A percentile compares a stretch with the other conserved stretches of the same genome.
Evolutionary conservation across 2,329 filamentous ascomycete genomes (phyloP).

Genomic region (Aureobasidium sp.): DNA sequence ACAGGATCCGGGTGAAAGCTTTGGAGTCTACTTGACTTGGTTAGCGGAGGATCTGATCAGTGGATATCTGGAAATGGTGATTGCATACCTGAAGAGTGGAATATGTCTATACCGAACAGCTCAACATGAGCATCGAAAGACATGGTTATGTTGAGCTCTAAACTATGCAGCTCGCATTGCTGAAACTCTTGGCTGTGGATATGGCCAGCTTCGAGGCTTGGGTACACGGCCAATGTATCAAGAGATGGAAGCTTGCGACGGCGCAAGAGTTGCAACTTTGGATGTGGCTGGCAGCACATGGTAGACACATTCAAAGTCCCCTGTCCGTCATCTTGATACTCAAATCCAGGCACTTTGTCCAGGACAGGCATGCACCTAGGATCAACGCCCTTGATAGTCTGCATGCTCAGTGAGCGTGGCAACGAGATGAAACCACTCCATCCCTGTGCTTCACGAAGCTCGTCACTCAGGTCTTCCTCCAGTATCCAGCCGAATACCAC

Average conservation of each 20-base stretch:
- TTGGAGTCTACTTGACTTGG: neutral
- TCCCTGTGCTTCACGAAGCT: neutral
- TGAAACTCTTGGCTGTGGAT: neutral
- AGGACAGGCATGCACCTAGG: neutral
- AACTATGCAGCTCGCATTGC: neutral
- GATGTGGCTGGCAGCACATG: neutral
- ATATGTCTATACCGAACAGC: neutral
- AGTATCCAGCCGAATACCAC: neutral
- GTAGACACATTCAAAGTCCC: neutral
- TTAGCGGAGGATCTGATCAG: neutral
- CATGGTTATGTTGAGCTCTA: neutral
- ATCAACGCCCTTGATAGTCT: neutral
- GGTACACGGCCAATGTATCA: neutral
- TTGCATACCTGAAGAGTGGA: neutral
- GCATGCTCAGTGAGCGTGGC: neutral
- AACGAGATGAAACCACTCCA: neutral
- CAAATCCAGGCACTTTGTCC: neutral
- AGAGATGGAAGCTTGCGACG: neutral
- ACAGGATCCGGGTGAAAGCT: neutral
- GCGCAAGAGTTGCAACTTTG: neutral
- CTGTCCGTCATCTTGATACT: neutral
- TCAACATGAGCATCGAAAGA: neutral
- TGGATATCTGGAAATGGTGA: neutral
- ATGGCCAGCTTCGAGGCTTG: neutral
- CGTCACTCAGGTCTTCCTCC: neutral